Base-by-base conservation (phyloP, 2,329 filamentous ascomycete genomes). In the Alternaria alternata region DNA sequence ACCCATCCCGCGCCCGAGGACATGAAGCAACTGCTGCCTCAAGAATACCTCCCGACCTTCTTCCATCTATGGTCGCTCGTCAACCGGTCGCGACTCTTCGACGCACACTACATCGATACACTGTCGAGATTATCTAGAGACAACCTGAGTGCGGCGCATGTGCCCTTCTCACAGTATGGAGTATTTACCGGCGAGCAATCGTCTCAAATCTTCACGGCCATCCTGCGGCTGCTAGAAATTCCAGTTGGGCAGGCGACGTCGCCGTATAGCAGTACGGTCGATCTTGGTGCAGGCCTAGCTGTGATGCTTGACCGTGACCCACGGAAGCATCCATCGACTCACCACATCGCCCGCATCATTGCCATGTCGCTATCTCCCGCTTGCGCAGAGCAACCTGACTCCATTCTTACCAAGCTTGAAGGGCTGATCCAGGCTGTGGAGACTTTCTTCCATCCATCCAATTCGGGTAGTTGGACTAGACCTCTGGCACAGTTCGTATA, bases 401-500 rank as follows among this genome's bases (percentile, higher is more conserved):
- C 94, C 1, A 88, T 96, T 43, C 80, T 99, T 70, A 88, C 90
- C 34, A 92, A 91, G 66, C 85, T 99, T 5, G 94, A 99, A 77
- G 94, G 92, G 0, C 84, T 99, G 53, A 91, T 99, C 68, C 91
- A 98, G 77, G 95, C 94, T 3, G 91, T 98, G 47, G 95, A 99
- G 78, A 99, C 95, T 0, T 99, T 99, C 79, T 99, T 97, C 83
- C 95, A 99, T 72, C 95, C 95, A 2, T 99, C 95, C 3, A 99
- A 99, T 77, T 92, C 94, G 53, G 95, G 95, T 14, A 83, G 83
- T 14, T 99, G 95, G 95, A 96, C 94, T 1, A 93, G 89, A 71
- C 91, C 94, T 66, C 82, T 99, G 43, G 91, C 93, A 3, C 94
- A 98, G 78, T 84, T 99, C 54, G 92, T 95, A 5, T 94, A 94